These are phyloP conservation scores for Fusarium domesticum DNA, from an alignment of 2,329 filamentous ascomycete species.

Conservation along the genomic window DNA sequence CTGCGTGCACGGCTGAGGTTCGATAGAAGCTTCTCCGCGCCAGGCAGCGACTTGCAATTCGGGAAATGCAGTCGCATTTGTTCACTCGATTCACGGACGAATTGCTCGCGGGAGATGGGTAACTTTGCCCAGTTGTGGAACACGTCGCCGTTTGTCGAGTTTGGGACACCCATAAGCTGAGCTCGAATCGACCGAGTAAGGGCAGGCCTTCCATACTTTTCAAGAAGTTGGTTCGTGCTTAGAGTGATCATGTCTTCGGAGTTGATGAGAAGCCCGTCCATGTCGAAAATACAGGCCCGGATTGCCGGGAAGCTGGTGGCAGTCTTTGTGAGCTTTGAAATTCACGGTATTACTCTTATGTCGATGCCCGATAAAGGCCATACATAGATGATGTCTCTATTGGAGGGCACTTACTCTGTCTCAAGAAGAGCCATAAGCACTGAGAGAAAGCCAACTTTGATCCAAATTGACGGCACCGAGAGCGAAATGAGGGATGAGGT, in stretches of 20 bases:
- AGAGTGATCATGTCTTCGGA: slow-evolving; percentile 67
- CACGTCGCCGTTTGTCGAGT: slow-evolving; percentile 46
- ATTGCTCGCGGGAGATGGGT: slow-evolving; percentile 53
- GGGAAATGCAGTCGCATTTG: slow-evolving; percentile 29
- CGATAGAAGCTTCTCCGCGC: slow-evolving; percentile 54
- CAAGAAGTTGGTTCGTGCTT: slow-evolving; percentile 61
- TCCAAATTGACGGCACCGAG: too few relatives aligned
- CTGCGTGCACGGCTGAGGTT: slow-evolving; percentile 36
- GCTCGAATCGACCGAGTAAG: slow-evolving; percentile 64
- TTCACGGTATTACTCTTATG: too few relatives aligned
- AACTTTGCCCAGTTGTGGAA: slow-evolving; percentile 68
- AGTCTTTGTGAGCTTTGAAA: too few relatives aligned
- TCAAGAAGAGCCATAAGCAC: too few relatives aligned
- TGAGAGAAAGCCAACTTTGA: too few relatives aligned
- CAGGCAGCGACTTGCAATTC: slow-evolving; percentile 57
- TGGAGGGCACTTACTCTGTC: too few relatives aligned
- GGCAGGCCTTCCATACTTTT: slow-evolving; percentile 57
- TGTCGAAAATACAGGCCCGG: slow-evolving; percentile 69
- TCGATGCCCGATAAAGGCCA: too few relatives aligned
- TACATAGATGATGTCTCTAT: too few relatives aligned
- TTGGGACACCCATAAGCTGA: slow-evolving; percentile 64
- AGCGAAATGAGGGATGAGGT: too few relatives aligned
- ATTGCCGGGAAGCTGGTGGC: slow-evolving; percentile 32
- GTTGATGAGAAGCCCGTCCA: slow-evolving; percentile 72
- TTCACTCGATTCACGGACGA: slow-evolving; percentile 29